phyloP scores from a whole-genome alignment of 768 basidiomycete genomes.

The Lactifluus rugatus region DNA sequence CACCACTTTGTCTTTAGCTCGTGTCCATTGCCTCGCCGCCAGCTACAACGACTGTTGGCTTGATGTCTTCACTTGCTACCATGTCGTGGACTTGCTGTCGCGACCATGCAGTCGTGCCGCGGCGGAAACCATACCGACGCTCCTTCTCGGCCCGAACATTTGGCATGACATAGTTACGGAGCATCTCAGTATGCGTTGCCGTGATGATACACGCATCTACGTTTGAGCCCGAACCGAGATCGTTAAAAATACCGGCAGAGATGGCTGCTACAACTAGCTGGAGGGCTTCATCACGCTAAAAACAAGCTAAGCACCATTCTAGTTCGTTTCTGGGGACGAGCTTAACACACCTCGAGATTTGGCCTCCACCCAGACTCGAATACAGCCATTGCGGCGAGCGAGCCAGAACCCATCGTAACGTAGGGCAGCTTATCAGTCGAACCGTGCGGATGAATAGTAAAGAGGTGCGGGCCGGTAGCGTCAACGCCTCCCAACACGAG shows the following conservation, averaged over 20 bases:
- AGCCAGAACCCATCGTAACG: slow-evolving; percentile 97
- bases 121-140: slow-evolving; percentile 54
- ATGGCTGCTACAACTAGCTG: slow-evolving; percentile 78
- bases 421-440: slow-evolving; percentile 98
- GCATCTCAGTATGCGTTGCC: slow-evolving; percentile 75
- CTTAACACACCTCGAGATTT: slow-evolving; percentile 60
- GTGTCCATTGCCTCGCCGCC: slow-evolving; percentile 74
- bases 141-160: slow-evolving; percentile 79
- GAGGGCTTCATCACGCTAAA: slow-evolving; percentile 71
- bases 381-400: slow-evolving; percentile 95
- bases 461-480: slow-evolving; percentile 84
- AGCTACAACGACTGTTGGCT: slow-evolving; percentile 27
- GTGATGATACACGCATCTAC: slow-evolving; percentile 96
- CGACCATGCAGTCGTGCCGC: slow-evolving; percentile 87
- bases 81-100: slow-evolving; percentile 65
- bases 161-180: slow-evolving; percentile 89
- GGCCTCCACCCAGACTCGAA: slow-evolving; percentile 84
- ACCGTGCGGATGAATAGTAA: slow-evolving; percentile 93
- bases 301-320: slow-evolving; percentile 10
- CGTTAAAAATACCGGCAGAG: slow-evolving; percentile 97
- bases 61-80: slow-evolving; percentile 63
- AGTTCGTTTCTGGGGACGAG: background rate
- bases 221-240: slow-evolving; percentile 97
- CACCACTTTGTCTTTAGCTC: slow-evolving; percentile 33
- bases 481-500: slow-evolving; percentile 98